Conservation (phyloP, 129 eudicot species). For the Centrapalus pauciflorus region DNA sequence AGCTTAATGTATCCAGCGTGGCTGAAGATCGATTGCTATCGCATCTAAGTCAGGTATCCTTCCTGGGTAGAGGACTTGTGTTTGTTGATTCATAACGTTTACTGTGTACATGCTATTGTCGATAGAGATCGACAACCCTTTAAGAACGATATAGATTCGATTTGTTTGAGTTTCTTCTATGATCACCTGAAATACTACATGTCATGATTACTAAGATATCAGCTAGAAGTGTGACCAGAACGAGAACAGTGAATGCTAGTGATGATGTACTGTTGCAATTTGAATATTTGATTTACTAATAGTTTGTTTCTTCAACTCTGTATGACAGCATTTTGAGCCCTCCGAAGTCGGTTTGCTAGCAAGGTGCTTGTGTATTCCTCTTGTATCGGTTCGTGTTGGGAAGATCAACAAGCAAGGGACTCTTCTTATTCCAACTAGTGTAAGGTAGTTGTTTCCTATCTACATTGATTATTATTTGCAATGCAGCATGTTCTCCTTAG, state of each 20-base stretch:
- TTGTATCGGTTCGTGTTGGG: constrained; percentile 86
- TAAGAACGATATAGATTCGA: too few species aligned
- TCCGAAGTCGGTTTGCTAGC: constrained; percentile 87
- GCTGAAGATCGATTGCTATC: constrained; percentile 76
- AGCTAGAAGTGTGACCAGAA: not conserved
- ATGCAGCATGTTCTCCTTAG: not conserved
- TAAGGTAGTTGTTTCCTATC: constrained; percentile 51
- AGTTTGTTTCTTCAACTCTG: not conserved
- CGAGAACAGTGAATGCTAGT: not conserved
- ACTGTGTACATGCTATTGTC: not conserved
- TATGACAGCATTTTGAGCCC: constrained; percentile 79
- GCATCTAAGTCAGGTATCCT: constrained; percentile 68
- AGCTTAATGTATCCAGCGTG: constrained; percentile 48
- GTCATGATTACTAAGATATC: not conserved
- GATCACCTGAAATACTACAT: not conserved
- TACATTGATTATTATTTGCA: not conserved
- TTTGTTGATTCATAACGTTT: not conserved
- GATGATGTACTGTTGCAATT: not conserved
- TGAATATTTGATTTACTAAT: not conserved
- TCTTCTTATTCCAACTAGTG: constrained; percentile 52
- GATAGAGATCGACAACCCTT: too few species aligned
- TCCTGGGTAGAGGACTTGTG: not conserved
- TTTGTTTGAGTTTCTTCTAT: not conserved
- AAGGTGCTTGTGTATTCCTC: constrained; percentile 85
- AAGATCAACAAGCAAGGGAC: constrained; percentile 78